Evolutionary conservation across 129 eudicot genomes (phyloP), one percentile per base, ranked within the genome.

Genomic region (Gnaphalium uliginosum): DNA sequence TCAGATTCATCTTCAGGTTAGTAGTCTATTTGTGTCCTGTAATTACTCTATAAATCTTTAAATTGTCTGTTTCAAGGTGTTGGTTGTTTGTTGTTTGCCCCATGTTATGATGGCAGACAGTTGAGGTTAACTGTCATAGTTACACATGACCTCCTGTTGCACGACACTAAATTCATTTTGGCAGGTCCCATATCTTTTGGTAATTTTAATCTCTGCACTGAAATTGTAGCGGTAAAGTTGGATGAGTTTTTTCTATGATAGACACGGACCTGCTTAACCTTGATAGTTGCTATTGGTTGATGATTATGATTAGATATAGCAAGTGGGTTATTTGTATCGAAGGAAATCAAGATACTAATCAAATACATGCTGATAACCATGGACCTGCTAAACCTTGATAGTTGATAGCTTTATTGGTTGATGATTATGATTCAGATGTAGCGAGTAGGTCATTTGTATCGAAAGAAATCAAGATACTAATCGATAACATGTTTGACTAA

Each of bases 1-100:
- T 22, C 76, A 90, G 37, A 74, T 86, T 51, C 87, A 82, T 24
- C 73, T 77, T 68, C 83, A 93, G 96, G 98, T 93, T 58, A 53
- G 74, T 68, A 30, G 18, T 17, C 74, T 33, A 4, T 24, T 14
- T 14, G 15, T 68, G 29, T 19, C 27, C 65, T 33, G 13, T 35
- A 78, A n/a, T 18, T 63, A 63, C 35, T 17, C 4, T 30, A 2
- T 64, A 5, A n/a, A 13, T 32, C 1, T 18, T 29, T 64, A 1
- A n/a, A 17, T 30, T 30, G 15, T 27, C 22, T 64, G 24, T 5
- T 64, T 26, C 22, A 17, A 29, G 43, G 43, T 63, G n/a, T 29
- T 63, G 43, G 26, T 21, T 56, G 61, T 41, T 41, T 41, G 14
- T 58, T 58, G 30, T 60, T 60, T 60, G 32, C 33, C n/a, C 66